Conservation (phyloP, 345 rosid genomes). For the Eucalyptus pauciflora region DNA sequence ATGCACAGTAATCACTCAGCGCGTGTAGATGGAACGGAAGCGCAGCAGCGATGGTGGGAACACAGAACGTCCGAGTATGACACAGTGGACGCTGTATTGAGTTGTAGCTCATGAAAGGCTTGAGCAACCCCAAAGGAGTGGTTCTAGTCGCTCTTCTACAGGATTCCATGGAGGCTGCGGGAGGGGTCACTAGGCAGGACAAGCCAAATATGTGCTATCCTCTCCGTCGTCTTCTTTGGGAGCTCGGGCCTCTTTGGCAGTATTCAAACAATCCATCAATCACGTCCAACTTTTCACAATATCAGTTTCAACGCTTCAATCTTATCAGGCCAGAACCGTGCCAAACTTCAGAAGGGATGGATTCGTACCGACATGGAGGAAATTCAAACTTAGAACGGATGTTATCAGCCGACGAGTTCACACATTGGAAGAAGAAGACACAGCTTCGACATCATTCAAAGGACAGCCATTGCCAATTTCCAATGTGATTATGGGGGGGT, state of each 20-base stretch:
- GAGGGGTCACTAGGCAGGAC: not conserved
- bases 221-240: not conserved
- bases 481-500: not conserved
- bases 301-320: not conserved
- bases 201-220: not conserved
- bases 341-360: not conserved
- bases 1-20: not conserved
- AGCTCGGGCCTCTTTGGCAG: not conserved
- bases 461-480: not conserved
- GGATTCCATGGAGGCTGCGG: not conserved
- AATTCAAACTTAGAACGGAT: not conserved
- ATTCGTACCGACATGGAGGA: not conserved
- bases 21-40: not conserved
- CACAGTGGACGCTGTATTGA: not conserved
- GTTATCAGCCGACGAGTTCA: not conserved
- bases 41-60: not conserved
- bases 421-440: not conserved
- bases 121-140: not conserved
- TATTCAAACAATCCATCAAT: not conserved
- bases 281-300: not conserved
- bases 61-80: not conserved
- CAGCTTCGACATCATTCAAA: not conserved
- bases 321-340: not conserved
- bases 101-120: not conserved
- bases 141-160: not conserved